These are phyloP conservation scores for Theileria annulata DNA, from an alignment of 169 alveolate genomes.

Conservation along the genomic window DNA sequence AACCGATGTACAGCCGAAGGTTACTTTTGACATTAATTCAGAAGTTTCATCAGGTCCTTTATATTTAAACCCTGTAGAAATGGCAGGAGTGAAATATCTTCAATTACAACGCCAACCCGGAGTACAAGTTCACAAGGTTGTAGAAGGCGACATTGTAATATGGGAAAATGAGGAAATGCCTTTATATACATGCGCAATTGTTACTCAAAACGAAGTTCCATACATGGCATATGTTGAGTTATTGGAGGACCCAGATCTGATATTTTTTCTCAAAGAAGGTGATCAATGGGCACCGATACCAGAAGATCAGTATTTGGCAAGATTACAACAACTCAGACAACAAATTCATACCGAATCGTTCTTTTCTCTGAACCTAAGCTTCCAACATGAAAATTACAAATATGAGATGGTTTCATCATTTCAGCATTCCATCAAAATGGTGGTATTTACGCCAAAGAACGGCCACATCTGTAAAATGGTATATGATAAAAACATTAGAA, in stretches of 20 bases:
- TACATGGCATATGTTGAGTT: not conserved
- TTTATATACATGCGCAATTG: not conserved
- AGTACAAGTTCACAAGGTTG: not conserved
- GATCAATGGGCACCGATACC: not conserved
- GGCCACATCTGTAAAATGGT: not conserved
- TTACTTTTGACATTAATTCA: not conserved
- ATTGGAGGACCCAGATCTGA: not conserved
- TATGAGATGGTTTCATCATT: not conserved
- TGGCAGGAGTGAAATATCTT: not conserved
- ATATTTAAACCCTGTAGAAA: not conserved
- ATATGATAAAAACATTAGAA: not conserved
- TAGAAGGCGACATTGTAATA: slow-evolving; percentile 1
- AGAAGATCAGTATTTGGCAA: not conserved
- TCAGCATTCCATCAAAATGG: not conserved
- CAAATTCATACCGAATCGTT: not conserved
- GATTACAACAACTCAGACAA: not conserved
- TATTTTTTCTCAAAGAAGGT: not conserved
- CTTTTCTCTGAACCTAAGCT: not conserved
- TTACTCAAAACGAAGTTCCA: not conserved
- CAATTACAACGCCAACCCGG: not conserved
- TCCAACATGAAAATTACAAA: not conserved
- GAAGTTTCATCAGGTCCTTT: not conserved
- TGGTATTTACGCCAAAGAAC: not conserved
- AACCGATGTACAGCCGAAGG: not conserved
- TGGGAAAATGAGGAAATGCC: not conserved